Evolutionary conservation across 805 yeast genomes (phyloP).

Genomic region (Sungouiella thailandica): DNA sequence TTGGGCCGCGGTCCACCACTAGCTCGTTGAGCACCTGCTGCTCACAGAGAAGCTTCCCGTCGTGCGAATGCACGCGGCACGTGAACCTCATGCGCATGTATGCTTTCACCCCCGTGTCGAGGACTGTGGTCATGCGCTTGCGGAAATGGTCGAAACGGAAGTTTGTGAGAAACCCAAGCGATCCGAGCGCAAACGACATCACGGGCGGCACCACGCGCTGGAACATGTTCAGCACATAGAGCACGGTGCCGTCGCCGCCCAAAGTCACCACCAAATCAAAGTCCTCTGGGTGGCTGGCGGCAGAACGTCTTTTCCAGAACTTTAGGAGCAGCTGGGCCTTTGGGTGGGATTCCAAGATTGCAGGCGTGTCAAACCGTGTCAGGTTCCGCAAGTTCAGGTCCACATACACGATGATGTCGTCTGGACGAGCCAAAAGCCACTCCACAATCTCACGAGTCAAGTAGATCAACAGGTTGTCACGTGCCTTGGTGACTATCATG

Average conservation of each 20-base stretch:
- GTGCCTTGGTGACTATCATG: conserved; percentile 83
- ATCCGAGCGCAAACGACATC: conserved; percentile 41
- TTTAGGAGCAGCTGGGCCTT: conserved; percentile 42
- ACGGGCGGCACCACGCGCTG: conserved; percentile 46
- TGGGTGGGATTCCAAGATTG: conserved; percentile 45
- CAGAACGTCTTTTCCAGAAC: conserved; percentile 66
- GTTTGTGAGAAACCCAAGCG: conserved; percentile 55
- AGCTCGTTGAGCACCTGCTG: conserved; percentile 86
- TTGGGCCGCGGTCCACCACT: conserved; percentile 90
- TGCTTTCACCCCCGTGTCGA: conserved; percentile 65
- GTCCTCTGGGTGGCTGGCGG: conserved; percentile 38
- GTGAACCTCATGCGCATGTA: conserved; percentile 84
- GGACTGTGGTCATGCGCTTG: conserved; percentile 49
- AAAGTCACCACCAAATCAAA: conserved; percentile 42
- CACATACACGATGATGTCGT: conserved; percentile 55
- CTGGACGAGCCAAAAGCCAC: conserved; percentile 53
- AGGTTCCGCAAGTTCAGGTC: conserved; percentile 63
- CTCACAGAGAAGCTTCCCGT: conserved; percentile 52
- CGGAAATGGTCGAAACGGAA: conserved; percentile 74
- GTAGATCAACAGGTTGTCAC: conserved; percentile 73
- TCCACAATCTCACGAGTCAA: conserved; percentile 75
- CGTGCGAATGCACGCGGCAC: conserved; percentile 57
- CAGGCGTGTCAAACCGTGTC: conserved; percentile 56
- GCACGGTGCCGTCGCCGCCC: conserved; percentile 45
- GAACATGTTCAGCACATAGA: conserved; percentile 38